phyloP scores from a whole-genome alignment of 345 rosid genomes.

The Syzygium jambos region DNA sequence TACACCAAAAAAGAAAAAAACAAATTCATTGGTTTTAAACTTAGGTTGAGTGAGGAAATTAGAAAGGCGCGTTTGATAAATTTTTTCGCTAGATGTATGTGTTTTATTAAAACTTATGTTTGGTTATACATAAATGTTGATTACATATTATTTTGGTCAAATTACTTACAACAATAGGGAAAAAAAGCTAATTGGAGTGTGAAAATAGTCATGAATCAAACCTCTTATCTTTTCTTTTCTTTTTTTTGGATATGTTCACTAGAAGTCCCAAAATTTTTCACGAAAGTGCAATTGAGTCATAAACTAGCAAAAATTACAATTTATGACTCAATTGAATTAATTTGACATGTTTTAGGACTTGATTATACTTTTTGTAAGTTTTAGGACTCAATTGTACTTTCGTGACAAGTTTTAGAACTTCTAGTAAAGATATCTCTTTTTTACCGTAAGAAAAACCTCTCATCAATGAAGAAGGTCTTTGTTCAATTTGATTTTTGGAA shows the following conservation, averaged over 20 bases:
- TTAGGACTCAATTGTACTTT: too few species aligned
- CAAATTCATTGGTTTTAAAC: too few species aligned
- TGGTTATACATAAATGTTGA: neutral
- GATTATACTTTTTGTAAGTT: too few species aligned
- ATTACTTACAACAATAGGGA: neutral
- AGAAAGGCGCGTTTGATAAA: neutral
- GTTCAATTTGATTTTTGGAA: neutral
- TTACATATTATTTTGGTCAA: neutral
- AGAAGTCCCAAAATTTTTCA: too few species aligned
- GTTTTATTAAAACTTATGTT: neutral
- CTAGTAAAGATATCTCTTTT: too few species aligned
- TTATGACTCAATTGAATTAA: too few species aligned
- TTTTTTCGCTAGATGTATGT: neutral
- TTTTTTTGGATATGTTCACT: too few species aligned
- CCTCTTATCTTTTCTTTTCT: too few species aligned
- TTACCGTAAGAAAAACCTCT: neutral
- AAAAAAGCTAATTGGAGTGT: neutral
- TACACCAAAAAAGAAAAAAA: neutral
- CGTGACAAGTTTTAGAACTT: too few species aligned
- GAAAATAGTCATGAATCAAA: neutral
- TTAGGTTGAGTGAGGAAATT: neutral
- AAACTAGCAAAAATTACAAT: too few species aligned
- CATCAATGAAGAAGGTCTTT: neutral
- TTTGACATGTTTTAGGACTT: too few species aligned
- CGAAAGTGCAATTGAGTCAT: too few species aligned